Evolutionary conservation across 257 asterid species (phyloP).

Genomic region (Craterostigma plantagineum): DNA sequence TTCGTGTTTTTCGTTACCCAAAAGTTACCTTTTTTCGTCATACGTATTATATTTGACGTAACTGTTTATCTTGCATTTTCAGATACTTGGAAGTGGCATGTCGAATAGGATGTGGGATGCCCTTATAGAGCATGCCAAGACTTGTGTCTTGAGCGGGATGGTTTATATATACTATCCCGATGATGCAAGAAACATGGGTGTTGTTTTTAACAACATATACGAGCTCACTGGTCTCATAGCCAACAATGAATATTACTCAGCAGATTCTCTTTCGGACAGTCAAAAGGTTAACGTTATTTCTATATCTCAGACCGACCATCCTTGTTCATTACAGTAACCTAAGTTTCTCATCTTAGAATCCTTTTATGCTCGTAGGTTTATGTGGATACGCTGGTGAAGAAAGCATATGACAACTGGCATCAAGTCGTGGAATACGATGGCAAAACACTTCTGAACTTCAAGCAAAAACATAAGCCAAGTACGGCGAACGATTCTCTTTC

Average conservation of each 20-base stretch:
- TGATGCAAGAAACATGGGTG: slow-evolving; percentile 67
- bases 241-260: slow-evolving; percentile 58
- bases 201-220: slow-evolving; percentile 75
- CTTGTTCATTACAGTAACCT: background rate
- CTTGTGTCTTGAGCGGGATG: slow-evolving; percentile 90
- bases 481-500: slow-evolving; percentile 30
- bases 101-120: slow-evolving; percentile 99
- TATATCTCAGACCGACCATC: too few species aligned
- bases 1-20: too few species aligned
- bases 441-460: slow-evolving; percentile 51
- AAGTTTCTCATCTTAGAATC: background rate
- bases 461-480: slow-evolving; percentile 37
- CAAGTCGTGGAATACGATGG: slow-evolving; percentile 94
- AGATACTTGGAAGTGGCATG: slow-evolving; percentile 98
- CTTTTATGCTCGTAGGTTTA: slow-evolving; percentile 31
- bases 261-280: slow-evolving; percentile 83
- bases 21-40: slow-evolving; percentile 4
- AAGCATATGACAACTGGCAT: slow-evolving; percentile 87
- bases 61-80: slow-evolving; percentile 9
- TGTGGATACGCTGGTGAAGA: slow-evolving; percentile 77
- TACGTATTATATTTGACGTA: too few species aligned
- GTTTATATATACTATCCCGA: slow-evolving; percentile 71
- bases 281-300: slow-evolving; percentile 57
- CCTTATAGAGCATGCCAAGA: slow-evolving; percentile 82
- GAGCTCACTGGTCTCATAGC: slow-evolving; percentile 87